phyloP scores from a whole-genome alignment of 345 rosid species.

The Euphorbia peplus region DNA sequence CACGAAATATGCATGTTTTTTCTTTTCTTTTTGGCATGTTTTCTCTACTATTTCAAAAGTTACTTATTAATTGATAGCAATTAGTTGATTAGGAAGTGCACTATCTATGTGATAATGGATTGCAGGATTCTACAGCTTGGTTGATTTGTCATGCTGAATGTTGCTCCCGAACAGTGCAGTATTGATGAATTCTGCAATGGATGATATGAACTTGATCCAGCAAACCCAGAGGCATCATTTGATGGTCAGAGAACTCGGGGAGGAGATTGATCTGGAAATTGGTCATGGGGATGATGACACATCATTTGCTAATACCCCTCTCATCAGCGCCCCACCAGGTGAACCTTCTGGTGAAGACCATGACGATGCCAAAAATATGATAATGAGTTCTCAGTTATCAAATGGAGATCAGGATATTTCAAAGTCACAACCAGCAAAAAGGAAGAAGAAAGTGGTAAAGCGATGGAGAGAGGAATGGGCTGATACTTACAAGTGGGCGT shows the following conservation, averaged over 20 bases:
- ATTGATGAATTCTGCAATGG: constrained; percentile 91
- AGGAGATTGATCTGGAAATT: constrained; percentile 97
- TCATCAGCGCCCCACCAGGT: constrained; percentile 57
- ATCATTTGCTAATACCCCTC: constrained; percentile 69
- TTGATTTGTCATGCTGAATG: constrained; percentile 87
- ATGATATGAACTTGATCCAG: constrained; percentile 95
- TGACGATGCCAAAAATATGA: constrained; percentile 79
- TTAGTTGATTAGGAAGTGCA: constrained; percentile 12
- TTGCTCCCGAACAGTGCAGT: constrained; percentile 71
- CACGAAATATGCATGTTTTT: not conserved
- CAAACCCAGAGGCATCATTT: constrained; percentile 95
- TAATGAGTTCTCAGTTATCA: constrained; percentile 60
- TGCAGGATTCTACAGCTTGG: constrained; percentile 29
- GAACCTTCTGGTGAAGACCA: constrained; percentile 79
- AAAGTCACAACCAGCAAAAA: constrained; percentile 60
- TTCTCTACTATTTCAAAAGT: not conserved
- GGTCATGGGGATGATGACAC: constrained; percentile 91
- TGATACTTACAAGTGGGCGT: constrained; percentile 99
- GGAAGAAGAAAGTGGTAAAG: constrained; percentile 97
- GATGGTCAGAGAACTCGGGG: constrained; percentile 88
- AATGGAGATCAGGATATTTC: constrained; percentile 68
- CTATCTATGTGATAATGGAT: constrained; percentile 22
- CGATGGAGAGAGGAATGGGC: constrained; percentile 99
- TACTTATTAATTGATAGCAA: constrained; percentile 2
- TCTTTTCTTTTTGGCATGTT: not conserved